Evolutionary conservation across 495 filamentous ascomycete genomes (phyloP), one percentile per base, ranked within the genome.

Genomic region (Arthonia radiata): DNA sequence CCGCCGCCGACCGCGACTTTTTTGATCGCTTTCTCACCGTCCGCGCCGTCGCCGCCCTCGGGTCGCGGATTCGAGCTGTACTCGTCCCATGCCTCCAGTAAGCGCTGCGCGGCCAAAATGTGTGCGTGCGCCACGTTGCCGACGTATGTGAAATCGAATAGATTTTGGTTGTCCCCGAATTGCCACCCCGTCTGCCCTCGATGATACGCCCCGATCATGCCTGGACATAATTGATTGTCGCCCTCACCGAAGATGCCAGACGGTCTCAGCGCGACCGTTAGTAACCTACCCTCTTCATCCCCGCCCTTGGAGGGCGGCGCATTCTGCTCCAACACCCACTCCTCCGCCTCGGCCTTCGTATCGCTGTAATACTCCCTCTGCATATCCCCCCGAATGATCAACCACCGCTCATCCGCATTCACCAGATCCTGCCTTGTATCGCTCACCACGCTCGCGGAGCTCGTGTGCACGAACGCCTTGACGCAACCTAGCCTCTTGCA

Each of bases 391-490:
- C 67, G 54, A 24, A 92, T 62, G 30, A 77, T 52, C 5, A 86
- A 81, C 59, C 71, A 91, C 17, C 64, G 54, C 54, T 99, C 86
- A 42, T 86, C 73, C 27, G 79, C 81, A 46, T 89, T 86, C 47
- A 83, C 61, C 39, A 99, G 49, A 44, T 92, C 73, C 30, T 52
- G 68, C 39, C 59, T 52, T 30, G 69, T 76, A 43, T 91, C 79
- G 47, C 76, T 77, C 29, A 92, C 62, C 18, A 92, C 66, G 27
- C 75, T 82, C 25, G 79, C 77, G 15, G 75, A 82, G 46, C 77
- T 89, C 2, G 89, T 99, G 53, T 89, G 90, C 16, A 99, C 77
- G 38, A 99, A 74, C 0, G 70, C 89, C 52, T 78, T 91, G 39
- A 91, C 82, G n/a, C n/a, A n/a, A 12, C 64, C 68, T 17, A 61